These are phyloP conservation scores for Brassica juncea DNA, from an alignment of 345 rosid genomes.

Conservation along the genomic window DNA sequence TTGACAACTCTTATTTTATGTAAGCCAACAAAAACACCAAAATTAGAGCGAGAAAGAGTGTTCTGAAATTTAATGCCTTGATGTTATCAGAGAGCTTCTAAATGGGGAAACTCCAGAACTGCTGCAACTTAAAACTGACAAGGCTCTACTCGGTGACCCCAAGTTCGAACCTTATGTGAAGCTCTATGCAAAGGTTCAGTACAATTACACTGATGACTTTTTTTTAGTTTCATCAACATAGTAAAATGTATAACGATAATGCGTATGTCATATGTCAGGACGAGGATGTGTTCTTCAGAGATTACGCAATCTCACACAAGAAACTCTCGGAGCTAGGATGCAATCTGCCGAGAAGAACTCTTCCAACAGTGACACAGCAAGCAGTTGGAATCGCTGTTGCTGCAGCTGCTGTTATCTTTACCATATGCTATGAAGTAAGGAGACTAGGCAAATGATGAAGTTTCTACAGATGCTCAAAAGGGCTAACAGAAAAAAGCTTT, in stretches of 20 bases:
- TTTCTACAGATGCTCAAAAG: conserved; percentile 1
- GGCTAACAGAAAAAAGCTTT: neutral
- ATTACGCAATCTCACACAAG: conserved; percentile 78
- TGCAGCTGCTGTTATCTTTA: conserved; percentile 47
- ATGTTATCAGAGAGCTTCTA: conserved; percentile 64
- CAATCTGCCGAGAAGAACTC: conserved; percentile 34
- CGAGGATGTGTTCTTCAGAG: conserved; percentile 75
- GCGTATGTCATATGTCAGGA: conserved; percentile 48
- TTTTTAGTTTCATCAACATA: neutral
- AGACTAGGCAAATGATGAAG: conserved; percentile 43
- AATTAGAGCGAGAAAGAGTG: neutral
- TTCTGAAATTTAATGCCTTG: conserved; percentile 1
- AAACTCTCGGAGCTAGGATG: conserved; percentile 86
- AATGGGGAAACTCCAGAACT: conserved; percentile 52
- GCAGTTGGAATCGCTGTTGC: conserved; percentile 46
- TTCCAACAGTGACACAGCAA: conserved; percentile 31
- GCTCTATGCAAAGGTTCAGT: conserved; percentile 59
- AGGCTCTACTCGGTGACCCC: conserved; percentile 61
- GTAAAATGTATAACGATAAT: neutral
- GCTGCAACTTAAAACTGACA: conserved; percentile 68
- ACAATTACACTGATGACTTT: too few relatives aligned
- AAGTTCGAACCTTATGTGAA: conserved; percentile 52
- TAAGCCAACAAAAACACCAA: conserved; percentile 34
- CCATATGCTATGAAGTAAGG: conserved; percentile 48
- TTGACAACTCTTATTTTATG: conserved; percentile 83